A percentile compares a stretch with the other conserved stretches of the same genome.
Evolutionary conservation across 768 basidiomycete species (phyloP).

Genomic region (Auricularia auricula-judae): DNA sequence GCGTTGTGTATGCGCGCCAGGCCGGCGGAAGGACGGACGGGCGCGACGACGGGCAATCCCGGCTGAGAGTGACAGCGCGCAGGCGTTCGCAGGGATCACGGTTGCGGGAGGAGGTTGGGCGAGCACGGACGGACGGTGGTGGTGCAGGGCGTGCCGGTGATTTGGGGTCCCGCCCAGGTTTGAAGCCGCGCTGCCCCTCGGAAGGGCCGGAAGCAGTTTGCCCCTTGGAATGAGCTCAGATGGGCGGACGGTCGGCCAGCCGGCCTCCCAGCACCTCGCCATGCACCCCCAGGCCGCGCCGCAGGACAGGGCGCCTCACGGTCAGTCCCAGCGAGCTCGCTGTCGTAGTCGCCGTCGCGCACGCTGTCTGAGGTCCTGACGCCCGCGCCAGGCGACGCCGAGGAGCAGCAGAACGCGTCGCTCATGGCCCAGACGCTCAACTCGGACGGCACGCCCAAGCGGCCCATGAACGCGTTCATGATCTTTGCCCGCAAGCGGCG

Average conservation of each 20-base stretch:
- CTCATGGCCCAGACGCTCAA: slow-evolving; percentile 74
- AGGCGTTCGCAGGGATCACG: no score
- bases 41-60: no score
- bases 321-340: not conserved
- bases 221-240: not conserved
- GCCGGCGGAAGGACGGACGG: no score
- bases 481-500: slow-evolving; percentile 76
- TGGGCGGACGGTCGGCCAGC: not conserved
- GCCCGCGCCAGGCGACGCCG: not conserved
- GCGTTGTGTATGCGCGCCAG: no score
- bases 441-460: slow-evolving; percentile 77
- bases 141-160: not conserved
- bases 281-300: not conserved
- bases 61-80: no score
- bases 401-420: slow-evolving; percentile 19
- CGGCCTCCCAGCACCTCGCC: not conserved
- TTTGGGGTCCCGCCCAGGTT: not conserved
- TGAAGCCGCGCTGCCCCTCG: not conserved
- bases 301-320: not conserved
- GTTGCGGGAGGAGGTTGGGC: not conserved
- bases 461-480: slow-evolving; percentile 93
- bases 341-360: not conserved
- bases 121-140: not conserved
- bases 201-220: not conserved
- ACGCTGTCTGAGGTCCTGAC: not conserved